Evolutionary conservation across 495 filamentous ascomycete genomes (phyloP).

Genomic region (Saxophila tyrrhenica): DNA sequence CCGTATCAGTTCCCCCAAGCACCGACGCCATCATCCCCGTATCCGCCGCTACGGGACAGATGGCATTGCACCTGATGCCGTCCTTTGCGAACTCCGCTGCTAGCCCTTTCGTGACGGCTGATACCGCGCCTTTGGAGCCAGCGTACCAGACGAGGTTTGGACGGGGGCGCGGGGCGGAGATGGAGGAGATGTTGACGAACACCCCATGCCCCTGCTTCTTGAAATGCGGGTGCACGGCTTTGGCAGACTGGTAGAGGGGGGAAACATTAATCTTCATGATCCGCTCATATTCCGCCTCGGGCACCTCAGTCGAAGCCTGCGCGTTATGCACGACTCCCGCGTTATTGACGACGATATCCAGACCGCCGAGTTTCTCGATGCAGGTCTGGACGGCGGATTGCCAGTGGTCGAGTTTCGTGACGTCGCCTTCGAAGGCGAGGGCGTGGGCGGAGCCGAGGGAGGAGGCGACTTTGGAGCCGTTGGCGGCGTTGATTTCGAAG

Average conservation of each 20-base stretch:
- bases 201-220: slow-evolving; percentile 9
- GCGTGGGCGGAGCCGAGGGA: slow-evolving; percentile 1
- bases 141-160: slow-evolving; percentile 26
- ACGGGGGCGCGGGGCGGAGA: slow-evolving; percentile 21
- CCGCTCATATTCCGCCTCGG: slow-evolving; percentile 9
- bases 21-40: slow-evolving; percentile 49
- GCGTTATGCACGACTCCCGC: slow-evolving; percentile 11
- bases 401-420: slow-evolving; percentile 14
- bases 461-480: slow-evolving; percentile 6
- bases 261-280: slow-evolving; percentile 16
- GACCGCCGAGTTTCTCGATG: slow-evolving; percentile 4
- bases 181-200: slow-evolving; percentile 23
- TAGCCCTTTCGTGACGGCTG: slow-evolving; percentile 22
- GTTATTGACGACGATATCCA: slow-evolving; percentile 24
- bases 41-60: slow-evolving; percentile 18
- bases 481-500: slow-evolving; percentile 15
- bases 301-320: slow-evolving; percentile 8
- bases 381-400: slow-evolving; percentile 3
- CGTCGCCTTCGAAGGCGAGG: slow-evolving; percentile 10
- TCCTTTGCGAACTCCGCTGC: slow-evolving; percentile 20
- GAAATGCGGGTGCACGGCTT: slow-evolving; percentile 10
- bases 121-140: slow-evolving; percentile 22
- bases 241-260: slow-evolving; percentile 10
- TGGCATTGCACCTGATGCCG: slow-evolving; percentile 18
- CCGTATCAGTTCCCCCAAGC: slow-evolving; percentile 31